Percentiles rank a stretch among this genome's conserved stretches.
Conservation (phyloP, 805 yeast genomes). For the Hanseniaspora occidentalis region DNA sequence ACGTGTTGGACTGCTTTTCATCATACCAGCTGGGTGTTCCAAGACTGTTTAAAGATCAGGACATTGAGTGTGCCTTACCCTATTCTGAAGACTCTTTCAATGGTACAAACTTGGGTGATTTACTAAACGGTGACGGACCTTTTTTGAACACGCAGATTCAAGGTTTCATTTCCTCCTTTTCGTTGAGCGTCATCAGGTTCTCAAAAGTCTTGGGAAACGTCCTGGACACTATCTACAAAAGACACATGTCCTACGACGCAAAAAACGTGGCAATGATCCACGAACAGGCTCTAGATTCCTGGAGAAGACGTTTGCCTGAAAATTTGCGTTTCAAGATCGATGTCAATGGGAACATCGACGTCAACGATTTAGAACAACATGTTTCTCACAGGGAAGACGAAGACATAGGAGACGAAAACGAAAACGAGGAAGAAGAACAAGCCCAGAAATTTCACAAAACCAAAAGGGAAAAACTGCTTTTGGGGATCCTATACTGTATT, state of each 20-base stretch:
- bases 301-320: constrained; percentile 62
- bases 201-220: constrained; percentile 63
- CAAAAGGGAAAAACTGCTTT: constrained; percentile 36
- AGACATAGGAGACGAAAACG: no score
- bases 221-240: constrained; percentile 55
- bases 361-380: constrained; percentile 16
- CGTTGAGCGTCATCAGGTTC: constrained; percentile 54
- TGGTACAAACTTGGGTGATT: constrained; percentile 32
- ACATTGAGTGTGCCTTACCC: constrained; percentile 79
- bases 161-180: constrained; percentile 55
- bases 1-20: constrained; percentile 62
- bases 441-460: no score
- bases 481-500: constrained; percentile 47
- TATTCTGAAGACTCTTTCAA: constrained; percentile 28
- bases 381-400: no score
- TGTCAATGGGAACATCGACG: constrained; percentile 33
- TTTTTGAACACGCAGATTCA: no score
- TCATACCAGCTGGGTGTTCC: constrained; percentile 77
- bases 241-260: constrained; percentile 28
- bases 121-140: no score
- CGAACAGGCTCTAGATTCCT: constrained; percentile 64
- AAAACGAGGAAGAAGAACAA: no score
- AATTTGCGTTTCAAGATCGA: constrained; percentile 53
- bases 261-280: constrained; percentile 23
- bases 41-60: constrained; percentile 62